phyloP scores from a whole-genome alignment of 495 filamentous ascomycete species.

The Lophium mytilinum region DNA sequence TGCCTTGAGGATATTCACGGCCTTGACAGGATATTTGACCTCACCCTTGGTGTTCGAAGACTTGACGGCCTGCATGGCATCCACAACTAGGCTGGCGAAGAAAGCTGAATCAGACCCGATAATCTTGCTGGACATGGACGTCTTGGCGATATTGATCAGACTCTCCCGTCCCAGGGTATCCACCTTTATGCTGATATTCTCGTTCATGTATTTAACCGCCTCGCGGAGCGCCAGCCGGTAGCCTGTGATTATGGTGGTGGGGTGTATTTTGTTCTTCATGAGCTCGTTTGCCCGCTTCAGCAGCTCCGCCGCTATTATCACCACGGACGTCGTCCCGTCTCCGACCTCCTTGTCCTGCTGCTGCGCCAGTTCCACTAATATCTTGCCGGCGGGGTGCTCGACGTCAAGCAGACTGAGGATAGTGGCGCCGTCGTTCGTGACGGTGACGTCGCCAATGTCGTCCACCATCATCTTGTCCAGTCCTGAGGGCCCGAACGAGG shows the following conservation, averaged over 20 bases:
- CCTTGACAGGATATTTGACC: constrained; percentile 96
- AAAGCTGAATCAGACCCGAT: constrained; percentile 95
- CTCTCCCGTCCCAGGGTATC: constrained; percentile 83
- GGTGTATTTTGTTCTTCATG: constrained; percentile 99
- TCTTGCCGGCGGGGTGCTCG: constrained; percentile 97
- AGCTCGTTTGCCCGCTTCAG: constrained; percentile 91
- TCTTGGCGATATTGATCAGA: constrained; percentile 91
- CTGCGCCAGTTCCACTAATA: constrained; percentile 92
- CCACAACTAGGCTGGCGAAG: constrained; percentile 93
- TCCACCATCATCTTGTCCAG: constrained; percentile 99
- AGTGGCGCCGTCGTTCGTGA: constrained; percentile 97
- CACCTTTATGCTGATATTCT: constrained; percentile 92
- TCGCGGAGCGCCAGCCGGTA: constrained; percentile 93
- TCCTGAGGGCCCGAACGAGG: constrained; percentile 93
- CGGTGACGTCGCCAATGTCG: constrained; percentile 98
- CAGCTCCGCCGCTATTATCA: constrained; percentile 94
- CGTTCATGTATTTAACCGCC: constrained; percentile 97
- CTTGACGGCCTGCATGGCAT: constrained; percentile 94
- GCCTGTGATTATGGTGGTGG: constrained; percentile 97
- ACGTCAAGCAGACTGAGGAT: constrained; percentile 92
- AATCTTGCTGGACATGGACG: constrained; percentile 98
- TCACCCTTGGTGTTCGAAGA: constrained; percentile 82
- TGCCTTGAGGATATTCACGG: constrained; percentile 96
- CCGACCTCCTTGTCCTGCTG: constrained; percentile 98
- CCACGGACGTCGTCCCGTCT: constrained; percentile 96